Base-by-base conservation (phyloP, 2,329 filamentous ascomycete species). In the Arthrinium phaeospermum region DNA sequence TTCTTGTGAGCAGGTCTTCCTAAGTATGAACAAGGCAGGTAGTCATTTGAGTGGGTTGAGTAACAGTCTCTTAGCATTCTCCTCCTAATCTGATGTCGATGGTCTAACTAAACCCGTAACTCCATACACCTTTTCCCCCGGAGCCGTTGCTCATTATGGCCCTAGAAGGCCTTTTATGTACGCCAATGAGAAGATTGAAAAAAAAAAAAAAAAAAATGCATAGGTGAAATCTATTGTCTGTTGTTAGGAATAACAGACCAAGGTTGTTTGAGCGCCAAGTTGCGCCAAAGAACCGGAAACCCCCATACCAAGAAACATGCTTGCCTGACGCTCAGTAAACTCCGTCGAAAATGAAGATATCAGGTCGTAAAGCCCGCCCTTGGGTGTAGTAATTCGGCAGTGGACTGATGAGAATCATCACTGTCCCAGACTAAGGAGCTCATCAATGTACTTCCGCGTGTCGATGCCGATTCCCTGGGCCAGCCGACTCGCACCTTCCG, bases 401-500 rank as follows among this genome's bases (percentile, higher is more conserved):
- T 22, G 34, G 16, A 12, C 30, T 30, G 53, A 22, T 34, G 14
- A 22, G 27, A 37, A 4, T 10, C 57, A 30, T 30, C 41, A 70
- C 10, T 45, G 68, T 6, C 47, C 73, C 78, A 94, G 80, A 78
- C 87, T 93, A 80, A 95, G 82, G 71, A 95, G 79, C 1, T 90
- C 91, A 80, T 95, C 93, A 4, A 95, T 90, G 80, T 95, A 95
- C 79, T 88, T 89, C 80, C 91, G 88, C 44, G 93, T 94, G 84
- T 95, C 93, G 46, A 95, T 87, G 0, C 93, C 93, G 74, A 95
- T 94, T 0, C 93, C 93, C 77, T 93, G 91, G 0, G 89, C 90
- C 75, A 94, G 81, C 71, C 88, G 87, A 27, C 86, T 88, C 1
- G 91, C 88, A 3, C 89, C 89, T 34, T 88, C 88, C 64, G 86